phyloP scores from a whole-genome alignment of 805 yeast genomes.

The Suhomyces sp. region DNA sequence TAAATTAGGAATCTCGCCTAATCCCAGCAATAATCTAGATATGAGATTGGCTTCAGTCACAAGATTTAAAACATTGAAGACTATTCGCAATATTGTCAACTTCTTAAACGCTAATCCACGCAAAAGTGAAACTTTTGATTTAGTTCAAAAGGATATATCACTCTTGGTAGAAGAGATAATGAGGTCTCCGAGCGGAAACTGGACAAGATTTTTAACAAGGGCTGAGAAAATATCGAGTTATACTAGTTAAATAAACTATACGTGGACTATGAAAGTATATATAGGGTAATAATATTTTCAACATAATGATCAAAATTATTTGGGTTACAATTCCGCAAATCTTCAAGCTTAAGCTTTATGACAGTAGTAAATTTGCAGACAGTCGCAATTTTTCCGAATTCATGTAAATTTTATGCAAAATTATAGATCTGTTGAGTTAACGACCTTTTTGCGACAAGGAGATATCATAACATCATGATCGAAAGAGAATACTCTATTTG shows the following conservation, averaged over 20 bases:
- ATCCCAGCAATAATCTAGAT: slow-evolving; percentile 5
- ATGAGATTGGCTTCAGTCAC: background rate
- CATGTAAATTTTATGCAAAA: background rate
- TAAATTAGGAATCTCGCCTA: slow-evolving; percentile 1
- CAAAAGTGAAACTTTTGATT: background rate
- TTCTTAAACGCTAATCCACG: background rate
- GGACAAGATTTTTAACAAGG: background rate
- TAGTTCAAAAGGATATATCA: background rate
- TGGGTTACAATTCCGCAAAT: background rate
- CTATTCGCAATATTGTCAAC: background rate
- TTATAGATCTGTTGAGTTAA: background rate
- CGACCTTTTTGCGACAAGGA: background rate
- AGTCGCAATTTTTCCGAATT: no score
- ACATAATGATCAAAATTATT: background rate
- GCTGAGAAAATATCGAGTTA: background rate
- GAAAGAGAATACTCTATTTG: background rate
- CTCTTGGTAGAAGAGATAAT: background rate
- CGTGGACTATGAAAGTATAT: background rate
- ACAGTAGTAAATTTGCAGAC: background rate
- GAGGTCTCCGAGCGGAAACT: background rate
- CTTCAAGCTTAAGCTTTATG: no score
- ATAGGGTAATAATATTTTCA: background rate
- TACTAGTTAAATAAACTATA: background rate
- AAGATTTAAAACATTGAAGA: background rate
- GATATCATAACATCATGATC: background rate